Evolutionary conservation across 331 rosid genomes (phyloP).

Genomic region (Phaseolus coccineus): DNA sequence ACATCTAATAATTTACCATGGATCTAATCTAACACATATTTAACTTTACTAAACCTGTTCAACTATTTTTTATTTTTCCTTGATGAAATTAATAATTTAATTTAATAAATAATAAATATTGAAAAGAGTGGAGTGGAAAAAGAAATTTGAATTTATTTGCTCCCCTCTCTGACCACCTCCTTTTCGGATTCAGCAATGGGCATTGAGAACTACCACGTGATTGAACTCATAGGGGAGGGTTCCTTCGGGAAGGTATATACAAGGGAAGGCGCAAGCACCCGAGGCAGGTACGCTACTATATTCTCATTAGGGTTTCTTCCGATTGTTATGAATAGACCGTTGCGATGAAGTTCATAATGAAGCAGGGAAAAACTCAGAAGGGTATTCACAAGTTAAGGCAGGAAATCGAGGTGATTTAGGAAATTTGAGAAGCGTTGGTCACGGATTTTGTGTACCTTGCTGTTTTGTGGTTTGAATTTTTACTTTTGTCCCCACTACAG

Average conservation of each 20-base stretch:
- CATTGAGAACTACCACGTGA: constrained; percentile 94
- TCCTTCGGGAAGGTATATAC: constrained; percentile 92
- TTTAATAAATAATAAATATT: too few species aligned
- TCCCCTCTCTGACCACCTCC: constrained; percentile 9
- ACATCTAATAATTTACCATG: too few species aligned
- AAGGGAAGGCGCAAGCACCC: constrained; percentile 91
- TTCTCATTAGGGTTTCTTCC: neutral
- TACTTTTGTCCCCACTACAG: neutral
- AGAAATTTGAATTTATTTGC: constrained; percentile 39
- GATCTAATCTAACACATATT: too few species aligned
- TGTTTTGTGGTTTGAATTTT: neutral
- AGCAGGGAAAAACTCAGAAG: constrained; percentile 93
- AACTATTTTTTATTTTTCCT: too few species aligned
- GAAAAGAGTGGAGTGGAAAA: constrained; percentile 40
- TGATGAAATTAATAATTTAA: too few species aligned
- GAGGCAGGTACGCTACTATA: constrained; percentile 63
- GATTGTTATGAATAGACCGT: constrained; percentile 65
- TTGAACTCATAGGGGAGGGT: constrained; percentile 98
- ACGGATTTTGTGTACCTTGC: neutral
- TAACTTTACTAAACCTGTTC: too few species aligned
- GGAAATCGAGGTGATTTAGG: constrained; percentile 80
- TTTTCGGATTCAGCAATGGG: constrained; percentile 63
- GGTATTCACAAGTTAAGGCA: constrained; percentile 91
- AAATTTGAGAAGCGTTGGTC: neutral
- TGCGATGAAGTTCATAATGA: constrained; percentile 98